Conservation (phyloP, 1,139 yeast species). For the Debaryomyces sp. region DNA sequence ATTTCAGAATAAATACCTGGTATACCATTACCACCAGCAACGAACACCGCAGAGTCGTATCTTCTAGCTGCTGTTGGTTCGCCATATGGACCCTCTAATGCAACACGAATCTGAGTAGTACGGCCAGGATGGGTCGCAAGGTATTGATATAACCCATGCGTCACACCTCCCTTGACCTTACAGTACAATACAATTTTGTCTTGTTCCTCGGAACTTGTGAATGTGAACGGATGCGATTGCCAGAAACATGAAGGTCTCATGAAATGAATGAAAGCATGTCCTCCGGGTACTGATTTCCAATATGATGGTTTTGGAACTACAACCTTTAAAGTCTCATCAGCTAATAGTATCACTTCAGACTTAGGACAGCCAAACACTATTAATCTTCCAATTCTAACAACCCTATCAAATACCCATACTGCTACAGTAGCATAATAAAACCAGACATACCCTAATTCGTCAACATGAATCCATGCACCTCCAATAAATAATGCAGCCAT, state of each 20-base stretch:
- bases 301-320: slow-evolving; percentile 41
- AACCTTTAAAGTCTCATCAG: slow-evolving; percentile 44
- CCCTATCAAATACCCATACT: slow-evolving; percentile 48
- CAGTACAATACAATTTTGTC: slow-evolving; percentile 31
- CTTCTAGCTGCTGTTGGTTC: slow-evolving; percentile 31
- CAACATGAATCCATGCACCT: slow-evolving; percentile 48
- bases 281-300: slow-evolving; percentile 51
- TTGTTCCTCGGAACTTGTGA: slow-evolving; percentile 25
- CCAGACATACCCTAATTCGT: slow-evolving; percentile 39
- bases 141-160: slow-evolving; percentile 33
- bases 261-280: slow-evolving; percentile 55
- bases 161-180: slow-evolving; percentile 44
- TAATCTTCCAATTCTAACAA: slow-evolving; percentile 38
- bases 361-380: slow-evolving; percentile 41
- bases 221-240: slow-evolving; percentile 30
- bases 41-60: slow-evolving; percentile 36
- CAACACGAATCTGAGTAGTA: slow-evolving; percentile 30
- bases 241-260: slow-evolving; percentile 25
- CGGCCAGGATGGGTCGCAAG: slow-evolving; percentile 29
- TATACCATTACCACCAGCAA: slow-evolving; percentile 49
- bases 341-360: slow-evolving; percentile 35
- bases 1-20: slow-evolving; percentile 47
- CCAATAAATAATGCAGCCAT: slow-evolving; percentile 44
- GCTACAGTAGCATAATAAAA: slow-evolving; percentile 20
- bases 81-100: slow-evolving; percentile 48